A percentile compares a stretch with the other conserved stretches of the same genome.
Conservation (phyloP, 176 grass and related monocot species). For the Otatea glauca region DNA sequence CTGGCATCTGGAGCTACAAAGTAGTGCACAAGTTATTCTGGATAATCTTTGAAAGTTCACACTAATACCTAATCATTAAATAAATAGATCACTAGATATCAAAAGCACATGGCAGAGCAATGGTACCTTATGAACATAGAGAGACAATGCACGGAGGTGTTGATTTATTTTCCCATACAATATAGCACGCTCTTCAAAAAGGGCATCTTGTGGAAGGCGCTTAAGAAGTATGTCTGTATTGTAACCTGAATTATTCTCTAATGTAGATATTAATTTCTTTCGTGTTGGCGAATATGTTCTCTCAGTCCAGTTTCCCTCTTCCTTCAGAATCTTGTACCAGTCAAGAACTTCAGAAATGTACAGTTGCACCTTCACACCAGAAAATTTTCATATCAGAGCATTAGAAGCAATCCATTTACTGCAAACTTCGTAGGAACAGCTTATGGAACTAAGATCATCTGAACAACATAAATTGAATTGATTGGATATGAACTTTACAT, state of each 20-base stretch:
- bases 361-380: constrained; percentile 79
- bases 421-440: constrained; percentile 22
- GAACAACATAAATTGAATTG: constrained; percentile 35
- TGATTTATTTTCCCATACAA: constrained; percentile 95
- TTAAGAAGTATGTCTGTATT: constrained; percentile 89
- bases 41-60: constrained; percentile 31
- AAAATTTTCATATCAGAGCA: constrained; percentile 39
- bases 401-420: constrained; percentile 27
- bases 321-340: constrained; percentile 82
- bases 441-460: constrained; percentile 43
- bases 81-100: background rate
- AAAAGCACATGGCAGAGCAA: constrained; percentile 25
- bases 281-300: constrained; percentile 83
- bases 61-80: background rate
- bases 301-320: constrained; percentile 89
- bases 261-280: constrained; percentile 84
- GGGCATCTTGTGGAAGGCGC: constrained; percentile 78
- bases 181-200: constrained; percentile 96
- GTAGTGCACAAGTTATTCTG: constrained; percentile 27
- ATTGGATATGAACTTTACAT: background rate
- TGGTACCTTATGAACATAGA: constrained; percentile 95
- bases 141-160: constrained; percentile 84
- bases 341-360: constrained; percentile 99
- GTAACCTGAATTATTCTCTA: constrained; percentile 89
- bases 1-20: constrained; percentile 80